These are phyloP conservation scores for Agrocybe praecox DNA, from an alignment of 768 basidiomycete species.

Conservation along the genomic window DNA sequence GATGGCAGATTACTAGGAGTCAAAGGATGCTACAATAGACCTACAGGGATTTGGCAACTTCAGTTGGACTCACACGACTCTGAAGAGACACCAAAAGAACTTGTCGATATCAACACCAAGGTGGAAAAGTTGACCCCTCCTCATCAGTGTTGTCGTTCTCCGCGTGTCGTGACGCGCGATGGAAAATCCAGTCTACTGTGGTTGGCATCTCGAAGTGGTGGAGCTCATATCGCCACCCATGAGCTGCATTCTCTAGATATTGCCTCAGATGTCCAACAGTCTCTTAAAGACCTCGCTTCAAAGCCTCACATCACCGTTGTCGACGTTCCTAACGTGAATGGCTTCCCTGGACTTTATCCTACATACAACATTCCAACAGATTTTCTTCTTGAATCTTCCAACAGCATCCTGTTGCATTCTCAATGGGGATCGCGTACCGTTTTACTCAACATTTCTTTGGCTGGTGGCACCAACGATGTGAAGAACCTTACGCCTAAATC, in stretches of 20 bases:
- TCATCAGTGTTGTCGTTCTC: conserved; percentile 58
- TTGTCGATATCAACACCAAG: conserved; percentile 15
- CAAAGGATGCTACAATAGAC: conserved; percentile 62
- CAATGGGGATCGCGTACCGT: conserved; percentile 57
- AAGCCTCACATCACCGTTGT: conserved; percentile 43
- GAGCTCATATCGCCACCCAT: conserved; percentile 60
- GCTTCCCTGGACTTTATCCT: conserved; percentile 69
- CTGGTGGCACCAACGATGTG: conserved; percentile 36
- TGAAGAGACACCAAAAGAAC: conserved; percentile 7
- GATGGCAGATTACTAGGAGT: conserved; percentile 64
- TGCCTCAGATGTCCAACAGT: conserved; percentile 6
- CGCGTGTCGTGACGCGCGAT: conserved; percentile 42
- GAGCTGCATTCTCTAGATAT: conserved; percentile 49
- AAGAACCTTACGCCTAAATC: conserved; percentile 43
- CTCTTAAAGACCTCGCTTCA: not conserved
- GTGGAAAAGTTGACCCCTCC: conserved; percentile 43
- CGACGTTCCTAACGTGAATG: conserved; percentile 30
- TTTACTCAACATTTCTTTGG: conserved; percentile 46
- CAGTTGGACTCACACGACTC: conserved; percentile 7
- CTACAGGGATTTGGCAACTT: conserved; percentile 58
- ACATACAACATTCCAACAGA: conserved; percentile 44
- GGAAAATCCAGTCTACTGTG: conserved; percentile 42
- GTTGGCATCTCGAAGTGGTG: conserved; percentile 56
- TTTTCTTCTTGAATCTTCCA: conserved; percentile 28
- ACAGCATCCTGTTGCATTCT: conserved; percentile 46